phyloP scores from a whole-genome alignment of 2,329 filamentous ascomycete genomes.

The Trichothecium sympodiale region DNA sequence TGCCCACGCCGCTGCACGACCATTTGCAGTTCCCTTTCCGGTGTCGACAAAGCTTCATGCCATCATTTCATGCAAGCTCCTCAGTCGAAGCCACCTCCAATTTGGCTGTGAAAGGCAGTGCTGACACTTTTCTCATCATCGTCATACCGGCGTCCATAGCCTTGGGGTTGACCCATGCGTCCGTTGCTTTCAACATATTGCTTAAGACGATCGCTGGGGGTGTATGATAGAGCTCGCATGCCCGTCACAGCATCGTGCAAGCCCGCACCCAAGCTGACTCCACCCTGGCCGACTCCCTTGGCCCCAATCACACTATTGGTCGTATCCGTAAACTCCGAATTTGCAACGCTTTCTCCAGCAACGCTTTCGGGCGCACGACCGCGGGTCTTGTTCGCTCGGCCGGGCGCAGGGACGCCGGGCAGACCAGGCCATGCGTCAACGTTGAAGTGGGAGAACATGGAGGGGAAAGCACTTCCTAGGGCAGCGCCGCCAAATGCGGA shows the following conservation, averaged over 20 bases:
- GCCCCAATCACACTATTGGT: constrained; percentile 67
- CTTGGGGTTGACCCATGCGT: constrained; percentile 54
- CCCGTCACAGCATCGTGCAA: constrained; percentile 63
- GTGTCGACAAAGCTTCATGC: too few species aligned
- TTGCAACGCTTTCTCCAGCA: constrained; percentile 85
- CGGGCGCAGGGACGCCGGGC: constrained; percentile 45
- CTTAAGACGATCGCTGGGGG: constrained; percentile 69
- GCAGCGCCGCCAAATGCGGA: constrained; percentile 79
- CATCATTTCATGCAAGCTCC: background rate
- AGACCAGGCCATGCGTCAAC: constrained; percentile 81
- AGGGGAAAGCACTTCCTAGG: constrained; percentile 66
- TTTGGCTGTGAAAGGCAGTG: constrained; percentile 92
- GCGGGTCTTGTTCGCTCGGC: constrained; percentile 58
- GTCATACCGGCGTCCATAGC: constrained; percentile 63
- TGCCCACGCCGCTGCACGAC: too few species aligned
- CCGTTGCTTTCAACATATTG: constrained; percentile 85
- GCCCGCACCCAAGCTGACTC: constrained; percentile 76
- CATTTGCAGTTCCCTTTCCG: too few species aligned
- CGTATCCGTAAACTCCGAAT: constrained; percentile 79
- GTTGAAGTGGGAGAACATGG: constrained; percentile 90
- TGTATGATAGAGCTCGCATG: constrained; percentile 49
- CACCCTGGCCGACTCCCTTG: constrained; percentile 69
- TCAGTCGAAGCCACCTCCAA: constrained; percentile 55
- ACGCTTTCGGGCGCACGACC: constrained; percentile 64
- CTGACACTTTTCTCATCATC: constrained; percentile 95